Percentiles rank a stretch among this genome's conserved stretches.
phyloP scores from a whole-genome alignment of 2,329 filamentous ascomycete species.

The Colletotrichum eleusines region DNA sequence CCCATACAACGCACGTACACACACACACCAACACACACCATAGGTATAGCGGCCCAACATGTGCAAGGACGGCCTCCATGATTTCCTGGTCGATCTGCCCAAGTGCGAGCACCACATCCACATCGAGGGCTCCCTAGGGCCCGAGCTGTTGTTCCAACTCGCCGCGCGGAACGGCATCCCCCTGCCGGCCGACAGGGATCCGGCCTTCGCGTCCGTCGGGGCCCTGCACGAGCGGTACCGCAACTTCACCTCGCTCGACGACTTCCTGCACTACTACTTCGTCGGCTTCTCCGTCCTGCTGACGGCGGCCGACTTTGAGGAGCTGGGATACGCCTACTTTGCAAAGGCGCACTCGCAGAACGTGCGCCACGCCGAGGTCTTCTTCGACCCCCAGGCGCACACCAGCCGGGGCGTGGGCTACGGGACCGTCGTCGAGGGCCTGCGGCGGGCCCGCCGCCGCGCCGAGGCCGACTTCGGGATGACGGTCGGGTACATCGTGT shows the following conservation, averaged over 20 bases:
- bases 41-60: conserved; percentile 51
- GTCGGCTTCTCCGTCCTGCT: conserved; percentile 79
- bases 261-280: conserved; percentile 85
- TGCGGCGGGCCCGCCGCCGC: conserved; percentile 68
- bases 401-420: conserved; percentile 72
- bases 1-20: not conserved
- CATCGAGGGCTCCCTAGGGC: conserved; percentile 80
- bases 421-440: conserved; percentile 72
- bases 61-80: conserved; percentile 66
- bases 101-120: conserved; percentile 89
- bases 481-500: conserved; percentile 75
- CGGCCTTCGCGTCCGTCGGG: conserved; percentile 71
- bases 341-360: conserved; percentile 71
- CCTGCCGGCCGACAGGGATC: conserved; percentile 66
- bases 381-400: conserved; percentile 86
- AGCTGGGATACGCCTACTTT: conserved; percentile 80
- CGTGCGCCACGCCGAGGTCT: conserved; percentile 80
- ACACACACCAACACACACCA: not conserved
- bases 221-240: conserved; percentile 73
- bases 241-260: conserved; percentile 77
- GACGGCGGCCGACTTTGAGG: conserved; percentile 76
- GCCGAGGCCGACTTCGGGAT: conserved; percentile 74
- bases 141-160: conserved; percentile 76
- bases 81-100: conserved; percentile 74
- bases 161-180: conserved; percentile 74